phyloP scores from a whole-genome alignment of 345 rosid genomes.

The Eucalyptus caleyi region DNA sequence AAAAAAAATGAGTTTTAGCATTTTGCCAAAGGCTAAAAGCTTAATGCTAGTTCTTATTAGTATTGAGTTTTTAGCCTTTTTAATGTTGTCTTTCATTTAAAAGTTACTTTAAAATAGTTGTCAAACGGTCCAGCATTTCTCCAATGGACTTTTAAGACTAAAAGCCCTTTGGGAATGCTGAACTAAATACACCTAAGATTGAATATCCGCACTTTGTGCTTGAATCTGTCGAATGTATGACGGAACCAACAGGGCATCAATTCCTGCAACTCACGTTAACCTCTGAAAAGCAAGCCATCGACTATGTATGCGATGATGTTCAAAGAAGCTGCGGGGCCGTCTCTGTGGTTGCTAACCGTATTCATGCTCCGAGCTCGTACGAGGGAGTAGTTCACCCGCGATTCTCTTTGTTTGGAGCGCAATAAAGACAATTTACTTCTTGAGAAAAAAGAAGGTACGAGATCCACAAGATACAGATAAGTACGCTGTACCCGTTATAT shows the following conservation, averaged over 20 bases:
- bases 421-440: background rate
- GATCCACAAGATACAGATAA: background rate
- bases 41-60: no score
- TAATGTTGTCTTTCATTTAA: fast-evolving
- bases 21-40: no score
- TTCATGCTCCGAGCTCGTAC: background rate
- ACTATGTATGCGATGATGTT: background rate
- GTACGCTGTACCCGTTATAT: background rate
- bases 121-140: no score
- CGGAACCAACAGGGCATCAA: background rate
- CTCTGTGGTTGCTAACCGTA: background rate
- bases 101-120: no score
- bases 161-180: fast-evolving
- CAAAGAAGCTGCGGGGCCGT: background rate
- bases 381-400: background rate
- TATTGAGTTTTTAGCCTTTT: fast-evolving
- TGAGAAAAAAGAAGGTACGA: background rate
- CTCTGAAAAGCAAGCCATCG: background rate
- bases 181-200: no score
- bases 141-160: no score
- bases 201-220: no score
- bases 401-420: background rate
- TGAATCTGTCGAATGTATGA: no score
- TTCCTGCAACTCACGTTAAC: background rate
- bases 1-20: no score